Evolutionary conservation across 805 yeast species (phyloP).

Genomic region (Danielia oregonensis): DNA sequence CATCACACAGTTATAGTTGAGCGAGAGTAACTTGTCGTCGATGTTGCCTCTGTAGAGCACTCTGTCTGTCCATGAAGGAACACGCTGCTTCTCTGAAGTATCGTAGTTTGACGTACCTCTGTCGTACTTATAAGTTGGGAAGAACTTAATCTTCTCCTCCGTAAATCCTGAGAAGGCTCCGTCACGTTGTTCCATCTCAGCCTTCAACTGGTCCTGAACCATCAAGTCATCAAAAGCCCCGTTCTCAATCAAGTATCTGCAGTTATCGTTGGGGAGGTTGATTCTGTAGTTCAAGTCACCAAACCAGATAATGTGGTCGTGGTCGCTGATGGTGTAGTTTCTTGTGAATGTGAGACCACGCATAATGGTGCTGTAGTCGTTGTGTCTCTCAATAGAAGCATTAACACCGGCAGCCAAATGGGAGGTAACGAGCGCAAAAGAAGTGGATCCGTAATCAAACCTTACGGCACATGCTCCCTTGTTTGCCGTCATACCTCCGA

Average conservation of each 20-base stretch:
- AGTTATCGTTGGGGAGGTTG: constrained; percentile 66
- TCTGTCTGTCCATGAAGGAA: constrained; percentile 97
- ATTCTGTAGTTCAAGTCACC: constrained; percentile 94
- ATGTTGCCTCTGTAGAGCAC: constrained; percentile 61
- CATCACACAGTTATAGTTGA: constrained; percentile 65
- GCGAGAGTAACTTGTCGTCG: constrained; percentile 43
- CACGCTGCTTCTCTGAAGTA: constrained; percentile 85
- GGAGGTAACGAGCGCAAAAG: constrained; percentile 78
- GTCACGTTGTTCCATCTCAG: constrained; percentile 54
- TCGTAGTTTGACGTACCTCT: constrained; percentile 79
- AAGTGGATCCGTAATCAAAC: constrained; percentile 72
- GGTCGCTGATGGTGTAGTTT: constrained; percentile 72
- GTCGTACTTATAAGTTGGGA: constrained; percentile 92
- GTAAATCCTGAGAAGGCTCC: constrained; percentile 71
- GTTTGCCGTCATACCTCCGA: constrained; percentile 95
- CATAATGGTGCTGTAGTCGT: constrained; percentile 73
- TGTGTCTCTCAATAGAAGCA: constrained; percentile 80
- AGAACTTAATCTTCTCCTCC: constrained; percentile 73
- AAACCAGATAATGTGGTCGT: constrained; percentile 86
- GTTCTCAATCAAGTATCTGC: constrained; percentile 49
- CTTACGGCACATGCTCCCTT: constrained; percentile 95
- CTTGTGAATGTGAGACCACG: constrained; percentile 77
- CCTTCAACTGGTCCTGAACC: constrained; percentile 72
- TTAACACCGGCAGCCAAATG: constrained; percentile 92
- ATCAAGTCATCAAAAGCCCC: constrained; percentile 50